Evolutionary conservation across 345 rosid species (phyloP), one percentile per base, ranked within the genome.

Genomic region (Rhizophora apiculata): DNA sequence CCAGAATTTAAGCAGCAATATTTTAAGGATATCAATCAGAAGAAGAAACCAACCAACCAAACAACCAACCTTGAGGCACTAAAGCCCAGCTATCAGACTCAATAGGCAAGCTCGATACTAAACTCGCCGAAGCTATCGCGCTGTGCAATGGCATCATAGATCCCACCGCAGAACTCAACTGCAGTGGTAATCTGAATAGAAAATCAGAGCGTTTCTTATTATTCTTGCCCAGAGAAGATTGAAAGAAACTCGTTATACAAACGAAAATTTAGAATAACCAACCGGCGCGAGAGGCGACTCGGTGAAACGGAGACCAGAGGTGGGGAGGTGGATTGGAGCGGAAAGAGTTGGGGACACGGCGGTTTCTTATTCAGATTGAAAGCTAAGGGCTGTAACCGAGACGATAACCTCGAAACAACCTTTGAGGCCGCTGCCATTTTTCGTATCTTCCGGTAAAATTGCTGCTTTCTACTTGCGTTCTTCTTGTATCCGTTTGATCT

Each of bases 131-230:
- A 46, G 93, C 97, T 68, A 84, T 77, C 26, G 90, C 91, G 43
- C 75, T 85, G 74, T 90, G 83, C 67, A 90, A 77, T 30, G 96
- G 93, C 75, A 86, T 18, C 88, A 90, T 84, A 51, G 89, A 78
- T 4, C 59, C 80, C 49, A 71, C 78, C 49, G 68, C 52, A 43
- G 81, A 67, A 76, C 90, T 81, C 88, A 90, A 69, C 71, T 85
- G 88, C 84, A 78, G 65, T 1, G 89, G 93, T 60, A 89, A 78
- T 65, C 91, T 89, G 53, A 6, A 54, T 52, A 53, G 20, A 62
- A 32, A 13, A 1, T 9, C 54, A 60, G 70, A 62, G 65, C 46
- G 11, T 39, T 2, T 11, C 46, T 39, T 39, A 39, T 39, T 39
- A 34, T 39, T 11, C 4, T 43, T 43, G 18, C 19, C 1, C 0